Evolutionary conservation across 2,329 filamentous ascomycete species (phyloP).

Genomic region (Diaporthe destruens): DNA sequence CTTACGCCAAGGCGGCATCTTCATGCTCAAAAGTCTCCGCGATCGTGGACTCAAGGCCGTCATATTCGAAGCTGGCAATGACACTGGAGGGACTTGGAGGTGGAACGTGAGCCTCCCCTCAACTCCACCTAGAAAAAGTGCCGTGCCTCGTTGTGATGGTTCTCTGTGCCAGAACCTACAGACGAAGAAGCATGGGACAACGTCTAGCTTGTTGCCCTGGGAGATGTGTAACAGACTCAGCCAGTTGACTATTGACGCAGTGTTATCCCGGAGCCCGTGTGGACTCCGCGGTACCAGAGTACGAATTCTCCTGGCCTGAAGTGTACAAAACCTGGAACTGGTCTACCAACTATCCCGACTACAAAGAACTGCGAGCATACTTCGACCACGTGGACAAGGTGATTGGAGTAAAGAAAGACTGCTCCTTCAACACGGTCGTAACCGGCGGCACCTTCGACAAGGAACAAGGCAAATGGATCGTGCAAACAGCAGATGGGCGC

Average conservation of each 20-base stretch:
- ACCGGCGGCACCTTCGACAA: slow-evolving; percentile 65
- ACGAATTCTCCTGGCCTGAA: slow-evolving; percentile 66
- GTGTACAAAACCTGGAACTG: slow-evolving; percentile 69
- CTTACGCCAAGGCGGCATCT: slow-evolving; percentile 56
- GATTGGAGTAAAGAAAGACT: slow-evolving; percentile 67
- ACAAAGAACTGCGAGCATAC: slow-evolving; percentile 66
- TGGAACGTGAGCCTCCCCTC: slow-evolving; percentile 56
- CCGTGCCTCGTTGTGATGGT: not conserved
- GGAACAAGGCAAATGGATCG: slow-evolving; percentile 56
- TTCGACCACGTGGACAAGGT: slow-evolving; percentile 71
- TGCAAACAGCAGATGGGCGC: slow-evolving; percentile 62
- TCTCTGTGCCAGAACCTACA: not conserved
- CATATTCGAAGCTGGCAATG: slow-evolving; percentile 65
- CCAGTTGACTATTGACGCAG: not conserved
- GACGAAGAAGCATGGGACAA: not conserved
- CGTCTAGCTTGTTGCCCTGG: too few species aligned
- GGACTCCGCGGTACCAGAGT: slow-evolving; percentile 66
- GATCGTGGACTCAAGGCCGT: slow-evolving; percentile 61
- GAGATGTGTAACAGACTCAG: not conserved
- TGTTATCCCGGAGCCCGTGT: slow-evolving; percentile 67
- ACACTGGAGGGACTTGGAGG: slow-evolving; percentile 66
- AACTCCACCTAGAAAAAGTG: not conserved
- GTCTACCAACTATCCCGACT: slow-evolving; percentile 64
- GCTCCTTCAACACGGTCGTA: slow-evolving; percentile 68
- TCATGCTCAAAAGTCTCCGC: slow-evolving; percentile 64